Conservation (phyloP, 352 stramenopile genomes). For the Lagenidium sp. region DNA sequence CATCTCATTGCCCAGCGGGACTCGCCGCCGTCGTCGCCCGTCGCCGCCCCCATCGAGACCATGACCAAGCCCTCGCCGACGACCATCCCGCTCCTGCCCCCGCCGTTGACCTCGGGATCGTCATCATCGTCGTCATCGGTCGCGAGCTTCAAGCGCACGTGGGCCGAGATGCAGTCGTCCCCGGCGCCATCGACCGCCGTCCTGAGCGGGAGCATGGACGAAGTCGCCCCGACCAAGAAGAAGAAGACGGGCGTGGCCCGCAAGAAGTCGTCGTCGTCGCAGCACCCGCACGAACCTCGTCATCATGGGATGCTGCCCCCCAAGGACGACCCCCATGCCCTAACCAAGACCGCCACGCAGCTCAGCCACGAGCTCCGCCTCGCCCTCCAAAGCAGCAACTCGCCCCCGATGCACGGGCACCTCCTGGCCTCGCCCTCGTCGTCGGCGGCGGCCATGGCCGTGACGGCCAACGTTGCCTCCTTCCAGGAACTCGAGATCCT, state of each 20-base stretch:
- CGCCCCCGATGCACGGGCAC: too few species aligned
- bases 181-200: constrained; percentile 9
- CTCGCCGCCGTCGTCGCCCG: constrained; percentile 22
- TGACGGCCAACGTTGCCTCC: background rate
- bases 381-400: constrained; percentile 14
- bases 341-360: constrained; percentile 18
- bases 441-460: too few species aligned
- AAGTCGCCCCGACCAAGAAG: constrained; percentile 19
- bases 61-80: constrained; percentile 10
- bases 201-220: background rate
- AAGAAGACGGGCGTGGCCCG: constrained; percentile 22
- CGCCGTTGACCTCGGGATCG: constrained; percentile 10
- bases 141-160: constrained; percentile 35
- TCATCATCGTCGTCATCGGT: constrained; percentile 18
- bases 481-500: constrained; percentile 1
- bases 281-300: constrained; percentile 17
- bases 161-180: constrained; percentile 29
- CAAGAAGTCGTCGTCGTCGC: too few species aligned
- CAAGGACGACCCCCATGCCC: too few species aligned
- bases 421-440: too few species aligned
- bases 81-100: background rate
- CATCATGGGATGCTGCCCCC: too few species aligned
- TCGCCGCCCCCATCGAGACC: too few species aligned
- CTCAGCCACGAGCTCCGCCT: constrained; percentile 28
- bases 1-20: constrained; percentile 30